Conservation (phyloP, 805 yeast genomes). For the Tetrapisispora phaffii region DNA sequence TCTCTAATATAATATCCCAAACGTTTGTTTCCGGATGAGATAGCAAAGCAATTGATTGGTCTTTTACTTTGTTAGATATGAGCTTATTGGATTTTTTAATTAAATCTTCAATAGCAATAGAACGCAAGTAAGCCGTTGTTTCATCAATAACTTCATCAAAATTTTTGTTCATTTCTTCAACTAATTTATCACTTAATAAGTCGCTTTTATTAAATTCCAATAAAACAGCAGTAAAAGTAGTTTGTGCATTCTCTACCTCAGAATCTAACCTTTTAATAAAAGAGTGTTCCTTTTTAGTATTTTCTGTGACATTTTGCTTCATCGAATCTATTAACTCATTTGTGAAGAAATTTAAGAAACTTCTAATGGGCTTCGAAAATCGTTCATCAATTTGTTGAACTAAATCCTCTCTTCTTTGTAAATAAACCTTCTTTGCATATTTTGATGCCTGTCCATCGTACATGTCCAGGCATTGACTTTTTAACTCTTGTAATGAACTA, state of each 20-base stretch:
- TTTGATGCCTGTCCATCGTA: slow-evolving; percentile 72
- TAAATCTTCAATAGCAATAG: slow-evolving; percentile 35
- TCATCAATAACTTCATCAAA: slow-evolving; percentile 12
- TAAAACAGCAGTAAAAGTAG: background rate
- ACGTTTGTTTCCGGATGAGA: slow-evolving; percentile 39
- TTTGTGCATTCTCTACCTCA: background rate
- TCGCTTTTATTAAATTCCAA: slow-evolving; percentile 16
- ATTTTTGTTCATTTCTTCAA: background rate
- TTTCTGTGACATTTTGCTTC: slow-evolving; percentile 16
- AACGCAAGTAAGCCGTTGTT: slow-evolving; percentile 26
- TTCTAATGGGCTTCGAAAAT: slow-evolving; percentile 36
- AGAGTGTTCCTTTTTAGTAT: slow-evolving; percentile 23
- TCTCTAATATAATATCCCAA: slow-evolving; percentile 51
- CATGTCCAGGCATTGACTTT: slow-evolving; percentile 36
- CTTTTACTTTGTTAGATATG: slow-evolving; percentile 39
- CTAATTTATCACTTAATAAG: background rate
- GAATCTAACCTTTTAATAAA: slow-evolving; percentile 22
- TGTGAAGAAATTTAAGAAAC: slow-evolving; percentile 33
- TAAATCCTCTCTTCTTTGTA: slow-evolving; percentile 47
- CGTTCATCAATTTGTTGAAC: slow-evolving; percentile 38
- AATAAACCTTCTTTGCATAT: slow-evolving; percentile 58
- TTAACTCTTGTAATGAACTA: slow-evolving; percentile 33
- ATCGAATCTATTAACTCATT: slow-evolving; percentile 28
- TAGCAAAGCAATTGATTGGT: slow-evolving; percentile 40
- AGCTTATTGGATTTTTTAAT: slow-evolving; percentile 38